Evolutionary conservation across 768 basidiomycete genomes (phyloP), one percentile per base, ranked within the genome.

Genomic region (Termitomyces sp.): DNA sequence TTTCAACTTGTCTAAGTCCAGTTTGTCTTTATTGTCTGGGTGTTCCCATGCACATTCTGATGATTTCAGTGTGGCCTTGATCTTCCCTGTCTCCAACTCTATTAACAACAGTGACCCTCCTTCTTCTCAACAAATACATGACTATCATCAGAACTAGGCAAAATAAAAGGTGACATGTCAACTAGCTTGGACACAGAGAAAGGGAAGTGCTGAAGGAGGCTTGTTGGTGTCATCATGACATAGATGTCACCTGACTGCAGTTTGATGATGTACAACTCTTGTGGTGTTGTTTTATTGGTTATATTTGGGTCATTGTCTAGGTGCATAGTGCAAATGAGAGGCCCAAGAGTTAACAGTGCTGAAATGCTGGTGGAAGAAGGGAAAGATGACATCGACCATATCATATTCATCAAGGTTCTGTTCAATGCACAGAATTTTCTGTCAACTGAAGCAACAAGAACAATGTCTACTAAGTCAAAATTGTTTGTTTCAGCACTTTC

Each of bases 351-450:
- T n/a, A 81, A 72, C 0, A 84, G 82, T 6, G 76, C 69, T 16
- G 75, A 68, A 35, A 71, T 65, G 38, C 69, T 70, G 34, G 69
- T 72, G 12, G 72, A 65, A 49, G 77, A 67, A 40, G 82, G 71
- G 46, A 80, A 79, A 16, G 86, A 82, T 7, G 86, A 82, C 86
- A 95, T 90, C 35, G 92, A 93, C 96, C 96, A 99, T 0, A 95
- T 76, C 9, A 83, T 77, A 16, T 82, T 81, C 0, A 96, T 96
- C 0, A 87, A 87, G 0, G 88, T 86, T 59, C 96, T 78, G 66
- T 96, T 94, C 61, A 98, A 78, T 0, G 94, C 97, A 75, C 98
- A 95, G 34, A 99, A 86, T 57, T 87, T 92, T 25, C 96, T 96
- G 72, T 98, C 95, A 25, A 99, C 86, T 7, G 94, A 94, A 1